Conservation (phyloP, 306 rosid genomes). For the Fragaria nilgerrensis region DNA sequence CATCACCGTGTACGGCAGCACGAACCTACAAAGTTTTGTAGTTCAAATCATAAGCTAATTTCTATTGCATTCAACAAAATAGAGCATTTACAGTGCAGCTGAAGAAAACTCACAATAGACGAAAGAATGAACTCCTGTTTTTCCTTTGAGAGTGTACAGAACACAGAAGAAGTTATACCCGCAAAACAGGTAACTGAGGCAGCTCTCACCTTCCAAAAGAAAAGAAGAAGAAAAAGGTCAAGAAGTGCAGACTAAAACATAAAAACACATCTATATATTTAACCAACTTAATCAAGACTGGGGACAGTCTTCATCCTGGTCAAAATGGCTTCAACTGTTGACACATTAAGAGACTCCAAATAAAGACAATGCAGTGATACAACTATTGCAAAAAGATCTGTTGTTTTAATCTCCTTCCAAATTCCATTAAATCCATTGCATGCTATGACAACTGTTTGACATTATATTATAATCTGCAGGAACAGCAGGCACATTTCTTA, state of each 20-base stretch:
- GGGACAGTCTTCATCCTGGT: background rate
- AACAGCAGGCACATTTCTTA: background rate
- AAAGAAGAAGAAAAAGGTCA: background rate
- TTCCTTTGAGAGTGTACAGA: constrained; percentile 55
- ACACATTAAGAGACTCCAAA: constrained; percentile 1
- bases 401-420: background rate
- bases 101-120: constrained; percentile 56
- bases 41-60: constrained; percentile 7
- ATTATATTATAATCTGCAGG: background rate
- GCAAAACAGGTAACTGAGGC: constrained; percentile 94
- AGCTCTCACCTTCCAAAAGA: constrained; percentile 75
- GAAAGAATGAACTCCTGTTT: constrained; percentile 64
- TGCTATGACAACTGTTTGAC: background rate
- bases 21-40: constrained; percentile 47
- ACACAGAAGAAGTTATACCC: constrained; percentile 87
- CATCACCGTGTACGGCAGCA: constrained; percentile 60
- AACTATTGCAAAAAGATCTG: background rate
- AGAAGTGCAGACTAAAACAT: background rate
- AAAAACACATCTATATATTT: background rate
- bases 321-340: background rate
- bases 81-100: constrained; percentile 16
- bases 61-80: constrained; percentile 15
- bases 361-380: background rate
- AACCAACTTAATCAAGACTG: background rate
- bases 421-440: background rate